Evolutionary conservation across 2,329 filamentous ascomycete species (phyloP).

Genomic region (Fusarium dimerum): DNA sequence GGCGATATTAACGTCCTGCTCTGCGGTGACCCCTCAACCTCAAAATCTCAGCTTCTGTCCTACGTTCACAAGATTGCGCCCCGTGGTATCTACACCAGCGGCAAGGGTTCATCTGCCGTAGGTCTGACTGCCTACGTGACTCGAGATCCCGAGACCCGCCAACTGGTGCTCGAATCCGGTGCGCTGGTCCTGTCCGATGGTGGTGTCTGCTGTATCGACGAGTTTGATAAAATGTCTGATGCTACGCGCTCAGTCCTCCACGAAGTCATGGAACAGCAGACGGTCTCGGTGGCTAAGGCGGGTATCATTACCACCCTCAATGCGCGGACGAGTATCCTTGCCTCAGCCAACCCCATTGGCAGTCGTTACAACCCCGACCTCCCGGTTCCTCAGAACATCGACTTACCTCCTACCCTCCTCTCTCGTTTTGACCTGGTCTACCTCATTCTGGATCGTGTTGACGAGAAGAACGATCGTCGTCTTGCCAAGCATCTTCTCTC

Average conservation of each 20-base stretch:
- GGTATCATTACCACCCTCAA: constrained; percentile 97
- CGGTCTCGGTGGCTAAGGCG: constrained; percentile 82
- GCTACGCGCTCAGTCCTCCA: constrained; percentile 77
- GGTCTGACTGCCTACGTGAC: constrained; percentile 82
- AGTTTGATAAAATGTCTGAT: constrained; percentile 87
- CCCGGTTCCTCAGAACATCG: constrained; percentile 96
- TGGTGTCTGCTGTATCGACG: constrained; percentile 81
- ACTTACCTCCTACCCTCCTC: constrained; percentile 89
- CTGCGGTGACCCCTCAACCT: constrained; percentile 94
- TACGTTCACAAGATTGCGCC: constrained; percentile 99
- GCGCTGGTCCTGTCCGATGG: constrained; percentile 79
- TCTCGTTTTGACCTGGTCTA: constrained; percentile 98
- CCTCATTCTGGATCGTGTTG: constrained; percentile 89
- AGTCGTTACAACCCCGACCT: constrained; percentile 97
- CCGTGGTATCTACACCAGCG: constrained; percentile 79
- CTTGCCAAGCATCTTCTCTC: constrained; percentile 90
- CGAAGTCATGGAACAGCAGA: constrained; percentile 89
- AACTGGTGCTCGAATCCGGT: constrained; percentile 78
- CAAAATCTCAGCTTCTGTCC: constrained; percentile 91
- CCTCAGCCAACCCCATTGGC: constrained; percentile 96
- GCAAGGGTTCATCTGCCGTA: constrained; percentile 78
- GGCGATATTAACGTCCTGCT: constrained; percentile 97
- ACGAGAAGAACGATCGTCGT: constrained; percentile 85
- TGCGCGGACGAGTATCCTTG: constrained; percentile 90
- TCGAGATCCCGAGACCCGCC: constrained; percentile 76